phyloP scores from a whole-genome alignment of 2,329 filamentous ascomycete species.

The Byssothecium circinans region DNA sequence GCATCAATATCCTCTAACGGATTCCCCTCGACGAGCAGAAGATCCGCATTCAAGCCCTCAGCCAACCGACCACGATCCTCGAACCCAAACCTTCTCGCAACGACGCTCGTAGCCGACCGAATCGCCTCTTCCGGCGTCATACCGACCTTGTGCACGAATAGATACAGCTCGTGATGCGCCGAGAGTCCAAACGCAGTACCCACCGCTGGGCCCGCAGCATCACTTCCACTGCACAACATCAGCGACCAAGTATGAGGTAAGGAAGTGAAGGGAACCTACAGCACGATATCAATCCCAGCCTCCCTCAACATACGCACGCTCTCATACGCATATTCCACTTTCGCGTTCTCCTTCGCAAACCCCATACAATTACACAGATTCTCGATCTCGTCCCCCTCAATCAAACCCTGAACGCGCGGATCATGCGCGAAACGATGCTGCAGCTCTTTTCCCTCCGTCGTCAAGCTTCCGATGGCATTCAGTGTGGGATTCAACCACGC shows the following conservation, averaged over 20 bases:
- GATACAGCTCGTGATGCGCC: slow-evolving; percentile 46
- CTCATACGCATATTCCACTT: slow-evolving; percentile 47
- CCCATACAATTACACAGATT: slow-evolving; percentile 48
- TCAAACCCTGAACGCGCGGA: slow-evolving; percentile 34
- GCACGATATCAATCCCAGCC: slow-evolving; percentile 47
- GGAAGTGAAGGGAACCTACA: slow-evolving; percentile 25
- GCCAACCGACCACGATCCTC: slow-evolving; percentile 45
- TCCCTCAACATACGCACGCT: slow-evolving; percentile 44
- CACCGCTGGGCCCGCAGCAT: slow-evolving; percentile 47
- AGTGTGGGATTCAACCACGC: slow-evolving; percentile 51
- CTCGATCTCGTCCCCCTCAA: slow-evolving; percentile 38
- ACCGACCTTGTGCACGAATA: slow-evolving; percentile 47
- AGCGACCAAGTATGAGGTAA: slow-evolving; percentile 6
- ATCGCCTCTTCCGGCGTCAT: slow-evolving; percentile 49
- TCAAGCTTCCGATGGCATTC: slow-evolving; percentile 44
- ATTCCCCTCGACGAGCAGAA: slow-evolving; percentile 50
- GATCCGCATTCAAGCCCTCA: slow-evolving; percentile 47
- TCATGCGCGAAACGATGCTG: slow-evolving; percentile 48
- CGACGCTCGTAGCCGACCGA: slow-evolving; percentile 44
- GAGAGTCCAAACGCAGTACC: slow-evolving; percentile 50
- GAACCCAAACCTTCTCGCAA: slow-evolving; percentile 46
- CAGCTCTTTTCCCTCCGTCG: slow-evolving; percentile 43
- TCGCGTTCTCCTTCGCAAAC: slow-evolving; percentile 35
- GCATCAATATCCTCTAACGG: slow-evolving; percentile 46
- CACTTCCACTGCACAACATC: slow-evolving; percentile 41